A percentile compares a stretch with the other conserved stretches of the same genome.
Conservation (phyloP, 352 stramenopile genomes). For the Pythium sp. region DNA sequence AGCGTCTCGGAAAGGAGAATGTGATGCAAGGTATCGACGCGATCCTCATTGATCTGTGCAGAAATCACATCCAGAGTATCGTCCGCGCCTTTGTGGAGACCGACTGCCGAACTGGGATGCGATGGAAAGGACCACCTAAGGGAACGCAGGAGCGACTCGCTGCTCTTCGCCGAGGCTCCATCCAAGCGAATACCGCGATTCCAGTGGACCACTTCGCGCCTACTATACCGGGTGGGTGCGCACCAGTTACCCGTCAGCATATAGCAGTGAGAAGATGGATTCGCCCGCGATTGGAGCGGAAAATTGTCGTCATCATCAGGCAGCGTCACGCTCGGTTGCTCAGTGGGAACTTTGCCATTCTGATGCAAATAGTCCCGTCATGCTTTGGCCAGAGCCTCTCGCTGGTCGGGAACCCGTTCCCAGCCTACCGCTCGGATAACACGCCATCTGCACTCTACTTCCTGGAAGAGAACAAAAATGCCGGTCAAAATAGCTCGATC, state of each 20-base stretch:
- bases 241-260: constrained; percentile 39
- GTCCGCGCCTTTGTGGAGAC: constrained; percentile 48
- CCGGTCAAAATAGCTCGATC: constrained; percentile 6
- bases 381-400: constrained; percentile 24
- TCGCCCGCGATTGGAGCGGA: constrained; percentile 35
- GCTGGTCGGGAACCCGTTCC: constrained; percentile 39
- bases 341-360: constrained; percentile 34
- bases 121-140: constrained; percentile 25
- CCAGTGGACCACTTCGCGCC: constrained; percentile 1
- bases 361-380: constrained; percentile 18
- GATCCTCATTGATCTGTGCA: constrained; percentile 44
- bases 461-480: constrained; percentile 27
- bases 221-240: background rate
- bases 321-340: constrained; percentile 45
- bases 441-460: constrained; percentile 39
- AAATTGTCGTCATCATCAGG: constrained; percentile 41
- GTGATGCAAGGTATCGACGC: constrained; percentile 45
- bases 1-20: constrained; percentile 26
- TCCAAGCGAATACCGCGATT: background rate
- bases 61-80: constrained; percentile 60
- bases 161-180: constrained; percentile 21
- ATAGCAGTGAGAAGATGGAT: constrained; percentile 48
- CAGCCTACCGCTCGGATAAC: constrained; percentile 22
- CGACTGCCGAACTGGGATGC: constrained; percentile 35
- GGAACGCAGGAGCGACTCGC: constrained; percentile 25